These are phyloP conservation scores for Telopea speciosissima DNA, from an alignment of 177 flowering plant species.

Conservation along the genomic window DNA sequence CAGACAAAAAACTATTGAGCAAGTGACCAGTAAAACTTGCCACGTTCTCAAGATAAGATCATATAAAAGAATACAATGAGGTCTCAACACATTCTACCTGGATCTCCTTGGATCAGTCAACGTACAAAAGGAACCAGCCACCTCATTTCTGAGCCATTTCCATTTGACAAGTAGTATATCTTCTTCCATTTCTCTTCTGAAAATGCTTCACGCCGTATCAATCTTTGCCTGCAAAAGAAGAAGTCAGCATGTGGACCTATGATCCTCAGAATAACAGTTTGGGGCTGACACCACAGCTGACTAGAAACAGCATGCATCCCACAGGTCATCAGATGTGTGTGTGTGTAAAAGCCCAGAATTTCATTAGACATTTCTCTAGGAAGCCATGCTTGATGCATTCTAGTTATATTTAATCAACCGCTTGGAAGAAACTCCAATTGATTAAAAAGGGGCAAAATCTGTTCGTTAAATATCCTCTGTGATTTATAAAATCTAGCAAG, in stretches of 20 bases:
- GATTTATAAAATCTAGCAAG: too few relatives aligned
- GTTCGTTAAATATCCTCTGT: too few relatives aligned
- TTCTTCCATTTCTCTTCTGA: slow-evolving; percentile 84
- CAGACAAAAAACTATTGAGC: not conserved
- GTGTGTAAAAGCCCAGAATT: too few relatives aligned
- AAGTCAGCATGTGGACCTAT: not conserved
- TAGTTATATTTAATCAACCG: too few relatives aligned
- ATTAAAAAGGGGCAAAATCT: too few relatives aligned
- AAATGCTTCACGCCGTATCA: slow-evolving; percentile 58
- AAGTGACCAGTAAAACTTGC: not conserved
- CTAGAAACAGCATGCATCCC: too few relatives aligned
- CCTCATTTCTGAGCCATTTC: slow-evolving; percentile 89
- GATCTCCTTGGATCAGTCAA: not conserved
- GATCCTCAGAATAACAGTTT: not conserved
- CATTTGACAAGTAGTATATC: slow-evolving; percentile 64
- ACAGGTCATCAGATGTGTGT: too few relatives aligned
- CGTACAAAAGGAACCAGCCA: slow-evolving; percentile 53
- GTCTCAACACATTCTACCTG: not conserved
- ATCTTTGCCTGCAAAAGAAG: slow-evolving; percentile 60
- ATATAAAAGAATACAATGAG: not conserved
- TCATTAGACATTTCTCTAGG: too few relatives aligned
- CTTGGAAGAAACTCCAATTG: too few relatives aligned
- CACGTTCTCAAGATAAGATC: not conserved
- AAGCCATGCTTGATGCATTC: too few relatives aligned
- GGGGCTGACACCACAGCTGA: not conserved